Percentiles rank a stretch among this genome's conserved stretches.
Evolutionary conservation across 2,329 filamentous ascomycete species (phyloP).

Genomic region (Xylaria sp.): DNA sequence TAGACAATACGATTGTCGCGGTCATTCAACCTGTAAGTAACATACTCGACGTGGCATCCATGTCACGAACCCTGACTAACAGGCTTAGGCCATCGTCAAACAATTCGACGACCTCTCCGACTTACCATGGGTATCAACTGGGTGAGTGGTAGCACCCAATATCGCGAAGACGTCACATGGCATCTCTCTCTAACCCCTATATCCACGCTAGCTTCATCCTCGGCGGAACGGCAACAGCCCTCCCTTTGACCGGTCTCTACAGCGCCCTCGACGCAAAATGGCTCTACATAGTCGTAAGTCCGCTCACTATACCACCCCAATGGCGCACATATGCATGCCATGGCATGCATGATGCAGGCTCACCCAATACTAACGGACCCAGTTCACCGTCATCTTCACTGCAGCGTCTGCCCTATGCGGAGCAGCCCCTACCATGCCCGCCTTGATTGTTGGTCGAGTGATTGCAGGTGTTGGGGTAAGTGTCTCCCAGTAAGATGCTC

Average conservation of each 20-base stretch:
- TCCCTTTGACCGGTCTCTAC: not conserved
- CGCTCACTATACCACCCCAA: not conserved
- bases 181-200: not conserved
- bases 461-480: conserved; percentile 37
- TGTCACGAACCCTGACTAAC: not conserved
- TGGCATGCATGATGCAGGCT: too few species aligned
- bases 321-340: too few species aligned
- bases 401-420: conserved; percentile 36
- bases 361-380: not conserved
- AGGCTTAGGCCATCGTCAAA: not conserved
- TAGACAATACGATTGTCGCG: conserved; percentile 43
- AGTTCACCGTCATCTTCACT: conserved; percentile 18
- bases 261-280: conserved; percentile 39
- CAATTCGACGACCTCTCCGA: not conserved
- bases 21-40: conserved; percentile 36
- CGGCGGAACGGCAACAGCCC: not conserved
- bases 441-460: conserved; percentile 43
- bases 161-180: too few species aligned
- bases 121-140: not conserved
- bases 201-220: not conserved
- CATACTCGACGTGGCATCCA: not conserved
- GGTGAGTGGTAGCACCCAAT: not conserved
- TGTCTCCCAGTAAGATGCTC: not conserved
- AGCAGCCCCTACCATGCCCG: conserved; percentile 23
- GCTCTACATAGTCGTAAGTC: conserved; percentile 23